Percentiles rank a stretch among this genome's conserved stretches.
These are phyloP conservation scores for Poronia punctata DNA, from an alignment of 495 filamentous ascomycete species.

Conservation along the genomic window DNA sequence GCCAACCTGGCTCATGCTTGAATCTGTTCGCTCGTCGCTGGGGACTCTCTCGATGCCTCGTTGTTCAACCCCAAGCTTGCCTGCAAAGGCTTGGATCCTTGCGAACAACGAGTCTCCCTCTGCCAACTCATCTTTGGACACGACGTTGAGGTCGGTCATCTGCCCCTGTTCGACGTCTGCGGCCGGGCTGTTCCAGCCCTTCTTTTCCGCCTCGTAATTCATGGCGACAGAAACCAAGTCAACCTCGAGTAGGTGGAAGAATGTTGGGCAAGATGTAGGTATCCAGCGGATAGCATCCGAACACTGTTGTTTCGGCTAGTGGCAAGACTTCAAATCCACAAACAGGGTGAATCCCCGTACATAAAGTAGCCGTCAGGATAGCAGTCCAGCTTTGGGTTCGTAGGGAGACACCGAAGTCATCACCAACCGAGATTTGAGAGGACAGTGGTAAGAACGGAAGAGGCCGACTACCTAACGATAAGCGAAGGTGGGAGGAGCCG, in stretches of 20 bases:
- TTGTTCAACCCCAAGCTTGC: constrained; percentile 64
- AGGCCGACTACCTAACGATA: constrained; percentile 10
- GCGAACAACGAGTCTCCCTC: constrained; percentile 57
- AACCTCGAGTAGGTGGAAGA: too few relatives aligned
- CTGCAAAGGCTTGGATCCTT: constrained; percentile 62
- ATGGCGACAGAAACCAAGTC: not conserved
- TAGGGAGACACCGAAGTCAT: constrained; percentile 13
- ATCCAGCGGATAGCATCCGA: not conserved
- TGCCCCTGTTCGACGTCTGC: constrained; percentile 32
- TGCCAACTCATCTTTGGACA: constrained; percentile 55
- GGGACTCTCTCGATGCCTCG: constrained; percentile 79
- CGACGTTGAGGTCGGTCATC: constrained; percentile 48
- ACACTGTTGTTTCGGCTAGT: not conserved
- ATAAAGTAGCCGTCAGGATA: not conserved
- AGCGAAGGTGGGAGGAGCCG: constrained; percentile 1
- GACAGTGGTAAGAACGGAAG: constrained; percentile 10
- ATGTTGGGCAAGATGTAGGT: not conserved
- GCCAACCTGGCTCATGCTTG: constrained; percentile 58
- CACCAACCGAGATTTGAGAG: not conserved
- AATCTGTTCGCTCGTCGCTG: constrained; percentile 62
- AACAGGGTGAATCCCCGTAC: too few relatives aligned
- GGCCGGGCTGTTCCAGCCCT: not conserved
- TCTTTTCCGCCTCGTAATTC: not conserved
- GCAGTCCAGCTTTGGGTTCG: constrained; percentile 6
- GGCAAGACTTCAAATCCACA: not conserved